Base-by-base conservation (phyloP, 2,329 filamentous ascomycete genomes). In the Fusarium azukiicola region DNA sequence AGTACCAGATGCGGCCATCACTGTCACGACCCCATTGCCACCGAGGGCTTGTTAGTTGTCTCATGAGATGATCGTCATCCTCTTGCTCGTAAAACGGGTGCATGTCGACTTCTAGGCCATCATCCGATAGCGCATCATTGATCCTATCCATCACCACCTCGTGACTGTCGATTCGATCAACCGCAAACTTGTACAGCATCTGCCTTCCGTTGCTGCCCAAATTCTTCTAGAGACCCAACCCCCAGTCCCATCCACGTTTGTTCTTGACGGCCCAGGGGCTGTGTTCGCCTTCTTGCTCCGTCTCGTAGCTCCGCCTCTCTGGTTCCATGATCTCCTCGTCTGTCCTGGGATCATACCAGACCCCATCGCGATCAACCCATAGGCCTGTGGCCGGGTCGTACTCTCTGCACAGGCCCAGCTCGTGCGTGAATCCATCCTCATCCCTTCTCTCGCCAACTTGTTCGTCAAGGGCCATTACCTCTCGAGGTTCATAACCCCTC, bases 21-120 rank as follows among this genome's bases (percentile, higher is more conserved):
- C 50, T 5, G 6, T 76, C 73, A 11, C 74, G 63, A 21, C 74
- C 54, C 74, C 74, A 75, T 14, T 72, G 68, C 74, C 73, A 76
- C 6, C 63, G 32, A 1, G 69, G 63, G 4, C 52, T 38, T 12
- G 23, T n/a, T n/a, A 58, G 49, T 23, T 64, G 27, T 32, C 69
- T 66, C 10, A 76, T 69, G 13, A 61, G 6, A 23, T 61, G 17
- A 13, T 52, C 58, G 4, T 76, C 69, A 21, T 76, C 73, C 44
- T 76, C 68, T 47, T 21, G 12, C 3, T 23, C 42, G 17, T 73
- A 72, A 19, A 66, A 68, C 9, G 61, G 21, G 3, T 38, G 54
- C 69, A 75, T 72, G 9, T 75, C 64, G 7, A n/a, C 3, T 5
- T 74, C 11, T 38, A n/a, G n/a, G 11, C 38, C 40, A 36, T 66